Evolutionary conservation across 805 yeast species (phyloP), one percentile per base, ranked within the genome.

Genomic region (Diddensiella transvaalensis): DNA sequence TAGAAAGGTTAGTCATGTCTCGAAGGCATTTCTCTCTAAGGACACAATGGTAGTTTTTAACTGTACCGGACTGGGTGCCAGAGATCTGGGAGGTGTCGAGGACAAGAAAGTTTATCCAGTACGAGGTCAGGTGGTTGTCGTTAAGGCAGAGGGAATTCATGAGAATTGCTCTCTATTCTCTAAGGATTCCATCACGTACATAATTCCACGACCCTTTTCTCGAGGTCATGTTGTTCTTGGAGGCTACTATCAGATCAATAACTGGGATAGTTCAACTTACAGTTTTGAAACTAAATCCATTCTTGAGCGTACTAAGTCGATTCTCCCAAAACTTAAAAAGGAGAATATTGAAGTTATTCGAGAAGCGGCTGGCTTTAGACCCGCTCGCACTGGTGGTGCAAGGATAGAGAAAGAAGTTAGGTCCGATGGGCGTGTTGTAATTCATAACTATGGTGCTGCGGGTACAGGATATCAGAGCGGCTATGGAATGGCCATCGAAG

Each of bases 401-500:
- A 71, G 95, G 45, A 77, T 87, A 38, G 93, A 84, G 60, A 63
- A 65, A 39, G 85, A 83, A 56, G 50, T 47, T 3, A 48, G 56
- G 6, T 22, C 44, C 2, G 69, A 64, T 10, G 78, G 74, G 2
- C 67, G 70, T 45, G 48, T 71, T 1, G 58, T 83, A n/a, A 71
- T 87, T 21, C 95, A 87, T 60, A 81, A 83, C 63, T 83, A 83
- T 58, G 93, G 93, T 2, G 85, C 87, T 26, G 87, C 80, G 4
- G 88, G 88, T 24, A 79, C 86, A 19, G 93, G 93, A 0, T 85
- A 78, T 64, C 95, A 87, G 68, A 74, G 83, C 3, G 82, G 87
- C 2, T 77, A 75, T 51, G 90, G 88, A 1, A 72, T 80, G 61
- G 79, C 85, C 74, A 76, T 63, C 23, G 62, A 60, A 21, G 74